These are phyloP conservation scores for Marasmius fiardii DNA, from an alignment of 1,284 basidiomycete genomes.

Conservation along the genomic window DNA sequence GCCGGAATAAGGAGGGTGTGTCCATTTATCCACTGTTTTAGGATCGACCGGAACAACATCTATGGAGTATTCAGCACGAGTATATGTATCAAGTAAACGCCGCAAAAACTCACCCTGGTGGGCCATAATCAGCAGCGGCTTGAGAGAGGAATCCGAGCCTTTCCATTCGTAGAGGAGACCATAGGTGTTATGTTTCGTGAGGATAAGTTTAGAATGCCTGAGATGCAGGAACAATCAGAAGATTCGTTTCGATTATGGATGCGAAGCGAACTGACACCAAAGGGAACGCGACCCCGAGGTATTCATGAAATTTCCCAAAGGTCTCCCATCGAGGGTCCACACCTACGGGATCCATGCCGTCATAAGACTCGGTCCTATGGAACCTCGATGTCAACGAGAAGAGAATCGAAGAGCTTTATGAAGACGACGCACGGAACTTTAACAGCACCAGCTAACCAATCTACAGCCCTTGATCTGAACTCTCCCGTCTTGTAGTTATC, in stretches of 20 bases:
- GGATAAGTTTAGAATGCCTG: constrained; percentile 35
- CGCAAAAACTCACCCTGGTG: constrained; percentile 44
- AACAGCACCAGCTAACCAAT: constrained; percentile 33
- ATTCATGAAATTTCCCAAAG: constrained; percentile 22
- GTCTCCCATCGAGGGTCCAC: constrained; percentile 26
- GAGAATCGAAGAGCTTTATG: not conserved
- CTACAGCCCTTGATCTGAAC: constrained; percentile 28
- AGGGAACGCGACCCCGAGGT: constrained; percentile 28
- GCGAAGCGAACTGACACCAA: constrained; percentile 23
- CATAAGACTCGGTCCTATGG: constrained; percentile 17
- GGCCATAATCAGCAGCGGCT: constrained; percentile 54
- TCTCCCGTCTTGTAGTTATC: constrained; percentile 24
- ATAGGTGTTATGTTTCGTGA: constrained; percentile 45
- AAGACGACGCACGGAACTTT: constrained; percentile 27
- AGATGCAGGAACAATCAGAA: not conserved
- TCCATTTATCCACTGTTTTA: constrained; percentile 42
- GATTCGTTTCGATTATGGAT: not conserved
- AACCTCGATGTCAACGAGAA: not conserved
- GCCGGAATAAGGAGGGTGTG: constrained; percentile 45
- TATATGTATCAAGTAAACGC: not conserved
- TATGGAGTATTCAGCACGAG: constrained; percentile 11
- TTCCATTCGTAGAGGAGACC: constrained; percentile 55
- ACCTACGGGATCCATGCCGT: constrained; percentile 21
- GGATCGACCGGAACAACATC: constrained; percentile 54
- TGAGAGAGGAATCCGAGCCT: constrained; percentile 45